Evolutionary conservation across 2,329 filamentous ascomycete species (phyloP).

Genomic region (Cryphonectria naterciae): DNA sequence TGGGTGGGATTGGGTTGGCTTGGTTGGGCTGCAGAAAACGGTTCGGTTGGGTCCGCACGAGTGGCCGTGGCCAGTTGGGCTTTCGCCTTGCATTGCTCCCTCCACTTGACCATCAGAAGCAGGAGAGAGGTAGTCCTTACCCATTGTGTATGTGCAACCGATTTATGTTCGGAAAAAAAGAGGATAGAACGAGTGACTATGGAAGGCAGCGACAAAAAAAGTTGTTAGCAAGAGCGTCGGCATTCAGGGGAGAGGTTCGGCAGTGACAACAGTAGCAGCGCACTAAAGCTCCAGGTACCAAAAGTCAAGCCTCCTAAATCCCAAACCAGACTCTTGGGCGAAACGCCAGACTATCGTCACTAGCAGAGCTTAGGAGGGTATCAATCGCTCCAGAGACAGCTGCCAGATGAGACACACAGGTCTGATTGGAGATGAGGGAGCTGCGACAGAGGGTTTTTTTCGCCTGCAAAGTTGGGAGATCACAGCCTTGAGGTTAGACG

Average conservation of each 20-base stretch:
- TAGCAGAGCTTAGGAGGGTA: neutral
- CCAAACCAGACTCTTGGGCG: neutral
- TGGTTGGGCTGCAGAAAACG: neutral
- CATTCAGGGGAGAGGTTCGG: conserved; percentile 8
- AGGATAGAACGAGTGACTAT: conserved; percentile 30
- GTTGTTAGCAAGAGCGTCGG: conserved; percentile 24
- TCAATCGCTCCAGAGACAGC: neutral
- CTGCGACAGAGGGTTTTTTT: neutral
- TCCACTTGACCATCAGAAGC: neutral
- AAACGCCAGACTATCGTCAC: neutral
- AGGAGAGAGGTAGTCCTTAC: conserved; percentile 23
- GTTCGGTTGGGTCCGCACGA: neutral
- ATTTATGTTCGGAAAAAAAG: conserved; percentile 23
- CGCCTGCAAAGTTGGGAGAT: neutral
- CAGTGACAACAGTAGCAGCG: neutral
- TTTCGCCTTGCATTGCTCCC: conserved; percentile 26
- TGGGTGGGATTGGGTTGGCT: conserved; percentile 1
- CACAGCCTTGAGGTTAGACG: neutral
- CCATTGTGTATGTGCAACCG: conserved; percentile 29
- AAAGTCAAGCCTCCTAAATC: neutral
- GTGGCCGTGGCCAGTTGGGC: conserved; percentile 7
- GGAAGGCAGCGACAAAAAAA: conserved; percentile 1
- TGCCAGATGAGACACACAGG: neutral
- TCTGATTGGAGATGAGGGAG: neutral
- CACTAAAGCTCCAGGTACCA: conserved; percentile 6